phyloP scores from a whole-genome alignment of 768 basidiomycete genomes.

The Tylopilus rubrobrunneus region DNA sequence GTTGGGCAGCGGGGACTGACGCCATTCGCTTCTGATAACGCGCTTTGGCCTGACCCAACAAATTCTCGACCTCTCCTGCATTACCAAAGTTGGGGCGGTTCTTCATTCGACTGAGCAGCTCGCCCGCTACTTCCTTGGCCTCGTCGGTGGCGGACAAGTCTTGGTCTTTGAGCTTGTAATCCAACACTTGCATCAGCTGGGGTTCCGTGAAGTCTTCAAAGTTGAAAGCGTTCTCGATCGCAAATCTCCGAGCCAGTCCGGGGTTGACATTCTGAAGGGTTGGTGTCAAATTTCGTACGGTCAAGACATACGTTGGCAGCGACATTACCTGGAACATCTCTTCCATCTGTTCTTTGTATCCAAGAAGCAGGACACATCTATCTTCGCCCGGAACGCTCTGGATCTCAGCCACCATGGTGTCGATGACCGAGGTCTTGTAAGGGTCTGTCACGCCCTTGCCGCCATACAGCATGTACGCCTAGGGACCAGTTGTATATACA shows the following conservation, averaged over 20 bases:
- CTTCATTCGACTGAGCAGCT: constrained; percentile 35
- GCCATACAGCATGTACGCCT: constrained; percentile 53
- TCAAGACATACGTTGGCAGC: background rate
- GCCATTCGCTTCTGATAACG: constrained; percentile 42
- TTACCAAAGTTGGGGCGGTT: constrained; percentile 53
- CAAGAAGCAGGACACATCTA: constrained; percentile 60
- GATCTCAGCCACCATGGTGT: constrained; percentile 72
- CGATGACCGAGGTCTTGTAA: constrained; percentile 66
- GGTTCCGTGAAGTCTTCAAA: constrained; percentile 61
- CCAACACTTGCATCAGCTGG: constrained; percentile 50
- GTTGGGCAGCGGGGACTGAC: constrained; percentile 20
- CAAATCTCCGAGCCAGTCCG: constrained; percentile 49
- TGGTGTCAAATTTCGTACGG: background rate
- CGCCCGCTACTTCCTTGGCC: constrained; percentile 57
- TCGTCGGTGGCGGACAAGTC: constrained; percentile 53
- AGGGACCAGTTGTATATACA: background rate
- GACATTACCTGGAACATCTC: constrained; percentile 65
- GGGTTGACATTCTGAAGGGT: constrained; percentile 61
- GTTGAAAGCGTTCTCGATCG: constrained; percentile 61
- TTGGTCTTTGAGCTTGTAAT: constrained; percentile 54
- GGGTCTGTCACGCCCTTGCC: constrained; percentile 38
- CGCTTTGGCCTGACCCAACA: constrained; percentile 50
- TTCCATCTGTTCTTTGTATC: constrained; percentile 63
- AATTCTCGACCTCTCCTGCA: constrained; percentile 54
- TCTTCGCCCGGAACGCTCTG: constrained; percentile 69